These are phyloP conservation scores for Hemileccinum impolitum DNA, from an alignment of 768 basidiomycete species.

Conservation along the genomic window DNA sequence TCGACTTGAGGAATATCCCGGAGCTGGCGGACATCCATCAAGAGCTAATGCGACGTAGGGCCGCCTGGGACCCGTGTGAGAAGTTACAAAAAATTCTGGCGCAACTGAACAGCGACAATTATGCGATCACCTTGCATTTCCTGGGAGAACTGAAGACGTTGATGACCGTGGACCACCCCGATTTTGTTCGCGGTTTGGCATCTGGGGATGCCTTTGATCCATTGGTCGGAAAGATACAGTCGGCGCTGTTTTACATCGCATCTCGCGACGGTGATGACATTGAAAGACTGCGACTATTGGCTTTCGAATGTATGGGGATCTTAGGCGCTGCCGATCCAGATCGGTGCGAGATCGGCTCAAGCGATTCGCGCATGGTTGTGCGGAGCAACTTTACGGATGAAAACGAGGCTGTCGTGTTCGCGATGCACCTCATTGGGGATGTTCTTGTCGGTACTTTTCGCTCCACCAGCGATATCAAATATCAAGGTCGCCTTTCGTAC, in stretches of 20 bases:
- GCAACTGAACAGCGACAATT: constrained; percentile 76
- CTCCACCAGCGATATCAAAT: constrained; percentile 89
- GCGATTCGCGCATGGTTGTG: constrained; percentile 66
- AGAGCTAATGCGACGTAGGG: constrained; percentile 44
- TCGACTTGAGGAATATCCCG: constrained; percentile 69
- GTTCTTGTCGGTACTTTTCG: constrained; percentile 88
- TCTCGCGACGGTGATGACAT: constrained; percentile 76
- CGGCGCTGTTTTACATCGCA: constrained; percentile 63
- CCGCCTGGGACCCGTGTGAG: constrained; percentile 48
- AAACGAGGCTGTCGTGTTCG: constrained; percentile 73
- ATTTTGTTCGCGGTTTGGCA: constrained; percentile 57
- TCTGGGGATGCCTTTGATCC: constrained; percentile 88
- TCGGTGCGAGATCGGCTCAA: constrained; percentile 65
- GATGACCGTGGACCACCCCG: constrained; percentile 47
- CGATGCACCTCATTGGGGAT: constrained; percentile 79
- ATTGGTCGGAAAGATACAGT: constrained; percentile 63
- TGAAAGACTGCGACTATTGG: constrained; percentile 62
- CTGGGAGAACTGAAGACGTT: constrained; percentile 72
- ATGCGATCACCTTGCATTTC: constrained; percentile 70
- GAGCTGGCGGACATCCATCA: constrained; percentile 49
- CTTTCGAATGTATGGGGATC: constrained; percentile 88
- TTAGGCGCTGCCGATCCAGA: constrained; percentile 96
- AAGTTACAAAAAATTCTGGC: constrained; percentile 65
- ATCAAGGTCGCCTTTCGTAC: constrained; percentile 86
- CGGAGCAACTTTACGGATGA: constrained; percentile 79